Conservation (phyloP, 2,329 filamentous ascomycete species). For the Pochonia chlamydosporia region DNA sequence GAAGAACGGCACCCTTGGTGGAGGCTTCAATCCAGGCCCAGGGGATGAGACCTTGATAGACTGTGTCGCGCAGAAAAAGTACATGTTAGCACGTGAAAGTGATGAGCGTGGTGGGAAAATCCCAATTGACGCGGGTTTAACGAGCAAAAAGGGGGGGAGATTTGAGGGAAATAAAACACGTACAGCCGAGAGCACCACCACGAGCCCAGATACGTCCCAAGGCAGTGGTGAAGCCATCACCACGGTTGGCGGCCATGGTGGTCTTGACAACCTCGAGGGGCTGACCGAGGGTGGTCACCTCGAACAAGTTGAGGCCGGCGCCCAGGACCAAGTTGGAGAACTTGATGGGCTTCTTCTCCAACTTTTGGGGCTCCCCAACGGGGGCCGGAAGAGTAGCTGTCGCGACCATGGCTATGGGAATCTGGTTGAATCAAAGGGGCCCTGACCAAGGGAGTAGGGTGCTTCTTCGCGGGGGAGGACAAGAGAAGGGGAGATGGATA, state of each 20-base stretch:
- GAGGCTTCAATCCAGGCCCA: slow-evolving; percentile 99
- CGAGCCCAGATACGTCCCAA: slow-evolving; percentile 86
- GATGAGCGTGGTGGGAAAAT: slow-evolving; percentile 2
- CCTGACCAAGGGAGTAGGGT: slow-evolving; percentile 97
- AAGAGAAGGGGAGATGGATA: not conserved
- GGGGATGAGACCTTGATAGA: slow-evolving; percentile 98
- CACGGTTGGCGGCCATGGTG: slow-evolving; percentile 96
- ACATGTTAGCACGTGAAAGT: slow-evolving; percentile 7
- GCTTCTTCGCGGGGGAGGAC: slow-evolving; percentile 66
- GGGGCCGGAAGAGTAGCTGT: slow-evolving; percentile 48
- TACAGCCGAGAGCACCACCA: slow-evolving; percentile 91
- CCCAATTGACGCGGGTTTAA: not conserved
- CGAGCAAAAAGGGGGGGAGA: slow-evolving; percentile 5
- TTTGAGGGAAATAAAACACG: slow-evolving; percentile 32
- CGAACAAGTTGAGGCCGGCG: slow-evolving; percentile 92
- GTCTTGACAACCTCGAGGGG: slow-evolving; percentile 99
- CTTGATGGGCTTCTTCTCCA: slow-evolving; percentile 99
- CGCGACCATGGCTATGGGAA: slow-evolving; percentile 57
- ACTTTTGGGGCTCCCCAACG: slow-evolving; percentile 39
- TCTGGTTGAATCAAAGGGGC: slow-evolving; percentile 53
- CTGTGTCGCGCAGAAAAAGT: slow-evolving; percentile 58
- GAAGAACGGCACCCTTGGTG: slow-evolving; percentile 96
- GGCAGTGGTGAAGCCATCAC: slow-evolving; percentile 77
- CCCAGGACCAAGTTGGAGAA: slow-evolving; percentile 97
- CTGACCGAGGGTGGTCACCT: slow-evolving; percentile 65